Evolutionary conservation across 2,329 filamentous ascomycete species (phyloP).

Genomic region (Aureobasidium sp.): DNA sequence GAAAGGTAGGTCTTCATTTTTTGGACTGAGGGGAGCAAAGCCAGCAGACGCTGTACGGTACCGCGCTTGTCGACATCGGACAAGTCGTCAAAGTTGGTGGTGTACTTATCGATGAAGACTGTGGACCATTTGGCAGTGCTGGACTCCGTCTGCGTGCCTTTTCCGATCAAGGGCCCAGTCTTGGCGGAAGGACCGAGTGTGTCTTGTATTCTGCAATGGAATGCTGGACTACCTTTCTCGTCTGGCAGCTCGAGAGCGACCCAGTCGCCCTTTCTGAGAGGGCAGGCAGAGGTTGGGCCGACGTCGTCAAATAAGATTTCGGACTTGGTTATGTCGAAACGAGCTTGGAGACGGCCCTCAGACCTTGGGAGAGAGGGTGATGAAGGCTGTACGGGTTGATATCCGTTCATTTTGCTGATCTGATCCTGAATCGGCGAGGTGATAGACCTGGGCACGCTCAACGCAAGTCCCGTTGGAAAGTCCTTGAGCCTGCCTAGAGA

Average conservation of each 20-base stretch:
- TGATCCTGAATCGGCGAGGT: not conserved
- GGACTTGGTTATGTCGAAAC: not conserved
- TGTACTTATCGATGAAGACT: conserved; percentile 38
- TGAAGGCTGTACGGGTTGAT: not conserved
- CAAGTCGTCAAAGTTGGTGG: conserved; percentile 51
- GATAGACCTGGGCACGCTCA: conserved; percentile 39
- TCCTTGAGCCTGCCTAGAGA: conserved; percentile 35
- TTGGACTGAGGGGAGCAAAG: conserved; percentile 52
- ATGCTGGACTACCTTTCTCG: conserved; percentile 14
- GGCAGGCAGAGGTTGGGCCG: conserved; percentile 14
- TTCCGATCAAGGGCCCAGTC: not conserved
- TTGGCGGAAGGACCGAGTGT: conserved; percentile 36
- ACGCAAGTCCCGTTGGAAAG: conserved; percentile 49
- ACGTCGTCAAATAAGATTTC: conserved; percentile 4
- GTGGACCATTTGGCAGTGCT: conserved; percentile 20
- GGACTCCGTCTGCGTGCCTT: not conserved
- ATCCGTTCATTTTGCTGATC: too few species aligned
- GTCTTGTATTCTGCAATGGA: conserved; percentile 45
- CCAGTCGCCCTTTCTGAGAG: conserved; percentile 46
- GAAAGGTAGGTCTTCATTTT: conserved; percentile 47
- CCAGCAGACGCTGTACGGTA: conserved; percentile 44
- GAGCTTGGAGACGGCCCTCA: not conserved
- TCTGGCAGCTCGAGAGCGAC: conserved; percentile 26
- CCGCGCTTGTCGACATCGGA: conserved; percentile 36
- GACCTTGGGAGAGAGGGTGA: not conserved